Conservation (phyloP, 805 yeast genomes). For the Isabelozyma rhagii region DNA sequence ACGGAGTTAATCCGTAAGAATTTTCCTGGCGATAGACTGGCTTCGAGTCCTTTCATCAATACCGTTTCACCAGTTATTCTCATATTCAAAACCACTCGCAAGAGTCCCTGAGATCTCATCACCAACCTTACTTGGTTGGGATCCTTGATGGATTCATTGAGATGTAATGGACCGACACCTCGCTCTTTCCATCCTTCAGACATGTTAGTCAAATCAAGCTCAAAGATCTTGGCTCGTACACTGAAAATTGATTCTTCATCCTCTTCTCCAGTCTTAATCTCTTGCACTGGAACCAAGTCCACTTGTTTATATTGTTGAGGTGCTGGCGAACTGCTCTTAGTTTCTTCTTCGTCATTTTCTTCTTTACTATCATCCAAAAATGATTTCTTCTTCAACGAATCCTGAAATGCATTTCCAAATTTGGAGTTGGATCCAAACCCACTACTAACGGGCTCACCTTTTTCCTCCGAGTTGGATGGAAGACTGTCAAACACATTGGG, state of each 20-base stretch:
- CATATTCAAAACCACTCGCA: constrained; percentile 77
- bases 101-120: constrained; percentile 86
- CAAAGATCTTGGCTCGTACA: constrained; percentile 76
- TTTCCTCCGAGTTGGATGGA: constrained; percentile 9
- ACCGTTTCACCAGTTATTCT: constrained; percentile 62
- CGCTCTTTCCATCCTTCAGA: constrained; percentile 92
- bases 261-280: constrained; percentile 86
- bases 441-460: constrained; percentile 8
- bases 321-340: constrained; percentile 12
- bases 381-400: constrained; percentile 50
- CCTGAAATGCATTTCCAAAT: constrained; percentile 55
- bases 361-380: constrained; percentile 46
- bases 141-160: constrained; percentile 49
- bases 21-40: constrained; percentile 80
- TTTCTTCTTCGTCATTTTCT: constrained; percentile 16
- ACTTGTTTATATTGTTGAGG: constrained; percentile 51
- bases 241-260: constrained; percentile 67
- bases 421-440: constrained; percentile 47
- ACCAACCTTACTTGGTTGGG: constrained; percentile 61
- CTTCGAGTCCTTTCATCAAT: constrained; percentile 75
- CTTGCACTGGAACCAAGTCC: constrained; percentile 53
- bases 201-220: constrained; percentile 61
- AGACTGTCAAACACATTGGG: constrained; percentile 24
- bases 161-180: constrained; percentile 85
- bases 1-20: constrained; percentile 73